Evolutionary conservation across 2,329 filamentous ascomycete species (phyloP).

Genomic region (Verticillium nubilum): DNA sequence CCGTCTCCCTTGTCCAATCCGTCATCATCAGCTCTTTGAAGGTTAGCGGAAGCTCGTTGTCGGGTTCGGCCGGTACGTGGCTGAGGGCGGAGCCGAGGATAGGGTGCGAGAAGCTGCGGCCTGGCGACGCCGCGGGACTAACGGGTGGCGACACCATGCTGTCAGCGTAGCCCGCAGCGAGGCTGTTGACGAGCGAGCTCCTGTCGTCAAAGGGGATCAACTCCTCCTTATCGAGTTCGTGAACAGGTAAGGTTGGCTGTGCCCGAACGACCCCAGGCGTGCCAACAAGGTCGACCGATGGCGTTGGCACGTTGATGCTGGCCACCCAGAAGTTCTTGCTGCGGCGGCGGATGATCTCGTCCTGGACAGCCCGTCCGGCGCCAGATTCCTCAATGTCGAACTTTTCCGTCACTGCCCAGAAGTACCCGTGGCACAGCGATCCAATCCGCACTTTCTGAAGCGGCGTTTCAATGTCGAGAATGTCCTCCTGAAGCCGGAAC

Average conservation of each 20-base stretch:
- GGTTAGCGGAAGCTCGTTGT: constrained; percentile 56
- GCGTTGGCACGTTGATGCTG: constrained; percentile 64
- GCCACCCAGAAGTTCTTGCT: constrained; percentile 75
- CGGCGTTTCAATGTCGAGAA: constrained; percentile 59
- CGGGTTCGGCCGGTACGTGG: constrained; percentile 30
- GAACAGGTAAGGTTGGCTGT: constrained; percentile 40
- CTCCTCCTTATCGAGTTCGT: constrained; percentile 55
- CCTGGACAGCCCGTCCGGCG: constrained; percentile 65
- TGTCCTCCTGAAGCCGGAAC: constrained; percentile 80
- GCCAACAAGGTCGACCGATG: constrained; percentile 56
- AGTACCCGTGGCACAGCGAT: constrained; percentile 82
- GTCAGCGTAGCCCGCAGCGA: constrained; percentile 66
- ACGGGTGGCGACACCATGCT: constrained; percentile 57
- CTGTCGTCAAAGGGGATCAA: constrained; percentile 73
- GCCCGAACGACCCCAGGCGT: constrained; percentile 40
- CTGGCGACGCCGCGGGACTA: constrained; percentile 66
- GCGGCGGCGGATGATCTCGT: constrained; percentile 70
- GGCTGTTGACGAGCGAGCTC: constrained; percentile 64
- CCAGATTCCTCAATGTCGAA: constrained; percentile 70
- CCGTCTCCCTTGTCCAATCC: constrained; percentile 74
- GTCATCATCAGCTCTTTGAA: constrained; percentile 72
- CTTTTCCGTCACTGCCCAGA: constrained; percentile 72
- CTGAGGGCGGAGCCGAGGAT: constrained; percentile 46
- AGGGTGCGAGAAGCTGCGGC: constrained; percentile 57
- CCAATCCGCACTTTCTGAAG: constrained; percentile 73